phyloP scores from a whole-genome alignment of 257 asterid genomes.

The Nicotiana undulata region DNA sequence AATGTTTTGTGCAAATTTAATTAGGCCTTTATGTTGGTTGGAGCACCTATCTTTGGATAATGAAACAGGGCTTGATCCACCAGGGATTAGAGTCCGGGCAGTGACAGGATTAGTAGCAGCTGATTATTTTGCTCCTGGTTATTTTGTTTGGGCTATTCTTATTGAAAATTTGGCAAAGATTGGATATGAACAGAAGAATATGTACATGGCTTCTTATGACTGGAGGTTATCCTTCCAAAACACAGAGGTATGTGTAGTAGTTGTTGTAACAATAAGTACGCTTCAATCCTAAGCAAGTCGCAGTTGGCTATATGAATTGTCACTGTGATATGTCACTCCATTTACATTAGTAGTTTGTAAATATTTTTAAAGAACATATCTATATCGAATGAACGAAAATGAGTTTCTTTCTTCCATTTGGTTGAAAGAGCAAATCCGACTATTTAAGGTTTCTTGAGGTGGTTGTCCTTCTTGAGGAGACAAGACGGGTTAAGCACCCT shows the following conservation, averaged over 20 bases:
- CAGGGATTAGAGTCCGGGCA: conserved; percentile 82
- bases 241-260: conserved; percentile 42
- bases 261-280: neutral
- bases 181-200: conserved; percentile 85
- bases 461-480: neutral
- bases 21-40: conserved; percentile 93
- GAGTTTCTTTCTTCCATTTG: neutral
- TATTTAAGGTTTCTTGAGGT: neutral
- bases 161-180: conserved; percentile 85
- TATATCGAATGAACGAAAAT: neutral
- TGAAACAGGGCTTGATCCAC: conserved; percentile 93
- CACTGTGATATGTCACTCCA: neutral
- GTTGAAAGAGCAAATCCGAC: neutral
- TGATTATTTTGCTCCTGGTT: conserved; percentile 89
- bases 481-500: no score
- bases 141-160: conserved; percentile 86
- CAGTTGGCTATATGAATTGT: neutral
- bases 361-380: neutral
- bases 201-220: conserved; percentile 94
- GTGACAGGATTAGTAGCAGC: conserved; percentile 83
- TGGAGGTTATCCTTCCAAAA: conserved; percentile 93
- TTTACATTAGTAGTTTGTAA: neutral
- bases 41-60: conserved; percentile 87
- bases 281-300: neutral
- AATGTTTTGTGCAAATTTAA: conserved; percentile 2